Percentiles rank a stretch among this genome's conserved stretches.
Evolutionary conservation across 2,329 filamentous ascomycete genomes (phyloP).

Genomic region (Arthroderma sp.): DNA sequence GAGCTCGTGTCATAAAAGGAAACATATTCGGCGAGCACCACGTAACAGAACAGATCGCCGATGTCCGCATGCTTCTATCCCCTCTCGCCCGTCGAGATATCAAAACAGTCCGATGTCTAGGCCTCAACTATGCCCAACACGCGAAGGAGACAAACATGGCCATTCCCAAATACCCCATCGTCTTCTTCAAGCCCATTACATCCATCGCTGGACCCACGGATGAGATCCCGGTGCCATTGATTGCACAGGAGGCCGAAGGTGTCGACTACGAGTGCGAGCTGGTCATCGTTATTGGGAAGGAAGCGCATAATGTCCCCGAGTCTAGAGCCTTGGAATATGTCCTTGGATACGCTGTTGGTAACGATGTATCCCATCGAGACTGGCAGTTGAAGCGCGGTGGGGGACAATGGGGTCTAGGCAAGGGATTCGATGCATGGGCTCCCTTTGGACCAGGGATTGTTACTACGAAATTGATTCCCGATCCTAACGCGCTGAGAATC

Average conservation of each 20-base stretch:
- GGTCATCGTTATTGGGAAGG: constrained; percentile 57
- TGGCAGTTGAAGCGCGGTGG: constrained; percentile 59
- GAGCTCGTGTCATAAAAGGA: constrained; percentile 50
- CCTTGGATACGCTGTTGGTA: constrained; percentile 60
- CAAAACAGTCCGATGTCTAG: constrained; percentile 54
- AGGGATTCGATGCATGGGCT: constrained; percentile 64
- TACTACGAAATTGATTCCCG: constrained; percentile 33
- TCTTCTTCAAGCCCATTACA: constrained; percentile 62
- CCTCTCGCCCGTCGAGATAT: constrained; percentile 52
- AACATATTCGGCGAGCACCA: constrained; percentile 52
- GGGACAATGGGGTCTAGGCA: constrained; percentile 58
- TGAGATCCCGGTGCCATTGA: constrained; percentile 49
- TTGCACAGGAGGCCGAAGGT: constrained; percentile 53
- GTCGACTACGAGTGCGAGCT: constrained; percentile 74
- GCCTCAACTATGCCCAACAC: constrained; percentile 60
- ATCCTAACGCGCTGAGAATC: constrained; percentile 30
- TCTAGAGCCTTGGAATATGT: constrained; percentile 56
- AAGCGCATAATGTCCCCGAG: constrained; percentile 52
- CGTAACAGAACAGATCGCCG: constrained; percentile 49
- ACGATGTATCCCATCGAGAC: constrained; percentile 69
- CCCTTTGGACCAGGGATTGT: constrained; percentile 62
- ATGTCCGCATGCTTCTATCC: constrained; percentile 42
- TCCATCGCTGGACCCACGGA: constrained; percentile 52
- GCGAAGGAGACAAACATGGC: constrained; percentile 57
- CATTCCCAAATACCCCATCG: constrained; percentile 55